Percentiles rank a stretch among this genome's conserved stretches.
phyloP scores from a whole-genome alignment of 306 rosid genomes.

The Cucurbita pepo region DNA sequence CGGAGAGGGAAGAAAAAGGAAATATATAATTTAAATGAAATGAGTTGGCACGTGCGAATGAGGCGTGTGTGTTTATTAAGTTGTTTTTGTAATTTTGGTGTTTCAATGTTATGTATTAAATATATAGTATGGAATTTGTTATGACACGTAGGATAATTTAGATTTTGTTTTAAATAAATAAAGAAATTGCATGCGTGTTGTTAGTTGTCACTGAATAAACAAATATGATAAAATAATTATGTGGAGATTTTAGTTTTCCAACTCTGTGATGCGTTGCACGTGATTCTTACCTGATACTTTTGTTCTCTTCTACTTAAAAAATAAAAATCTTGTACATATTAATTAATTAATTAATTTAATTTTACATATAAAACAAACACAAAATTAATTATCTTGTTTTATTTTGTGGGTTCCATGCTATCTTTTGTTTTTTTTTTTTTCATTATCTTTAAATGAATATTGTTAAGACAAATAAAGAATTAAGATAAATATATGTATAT shows the following conservation, averaged over 20 bases:
- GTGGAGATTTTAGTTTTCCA: not conserved
- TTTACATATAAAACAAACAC: too few relatives aligned
- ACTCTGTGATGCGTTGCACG: not conserved
- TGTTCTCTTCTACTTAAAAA: not conserved
- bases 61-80: not conserved
- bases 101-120: not conserved
- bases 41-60: not conserved
- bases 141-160: not conserved
- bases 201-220: slow-evolving; percentile 23
- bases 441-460: too few relatives aligned
- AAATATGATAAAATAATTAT: slow-evolving; percentile 11
- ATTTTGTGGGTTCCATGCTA: too few relatives aligned
- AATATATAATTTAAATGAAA: too few relatives aligned
- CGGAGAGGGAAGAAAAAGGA: too few relatives aligned
- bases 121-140: not conserved
- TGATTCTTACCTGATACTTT: not conserved
- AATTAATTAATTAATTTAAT: too few relatives aligned
- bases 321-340: too few relatives aligned
- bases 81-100: not conserved
- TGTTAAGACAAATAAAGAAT: too few relatives aligned
- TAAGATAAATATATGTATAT: too few relatives aligned
- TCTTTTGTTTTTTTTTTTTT: too few relatives aligned
- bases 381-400: too few relatives aligned
- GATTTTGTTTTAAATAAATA: too few relatives aligned
- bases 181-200: slow-evolving; percentile 24